phyloP scores from a whole-genome alignment of 2,329 filamentous ascomycete species.

The Hypoxylon sp. region DNA sequence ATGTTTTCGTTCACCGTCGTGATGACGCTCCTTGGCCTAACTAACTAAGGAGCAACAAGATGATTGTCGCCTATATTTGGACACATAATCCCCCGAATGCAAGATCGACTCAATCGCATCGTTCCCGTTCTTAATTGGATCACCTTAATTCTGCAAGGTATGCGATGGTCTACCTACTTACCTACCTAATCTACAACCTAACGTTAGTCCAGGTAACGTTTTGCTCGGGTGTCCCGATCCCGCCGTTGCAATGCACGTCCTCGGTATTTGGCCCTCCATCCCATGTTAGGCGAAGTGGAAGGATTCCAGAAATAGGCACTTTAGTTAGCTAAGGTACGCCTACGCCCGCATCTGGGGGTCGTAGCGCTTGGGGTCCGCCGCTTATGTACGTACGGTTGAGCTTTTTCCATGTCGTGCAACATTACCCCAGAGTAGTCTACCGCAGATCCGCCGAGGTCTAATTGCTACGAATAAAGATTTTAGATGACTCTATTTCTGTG shows the following conservation, averaged over 20 bases:
- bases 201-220: constrained; percentile 27
- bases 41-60: background rate
- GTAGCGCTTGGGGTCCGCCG: constrained; percentile 15
- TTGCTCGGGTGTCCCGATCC: constrained; percentile 35
- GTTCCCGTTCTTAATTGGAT: constrained; percentile 19
- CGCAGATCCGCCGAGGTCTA: constrained; percentile 9
- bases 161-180: constrained; percentile 1
- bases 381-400: constrained; percentile 4
- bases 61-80: constrained; percentile 29
- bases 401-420: background rate
- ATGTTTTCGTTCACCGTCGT: constrained; percentile 4
- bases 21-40: constrained; percentile 11
- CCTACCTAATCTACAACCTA: background rate
- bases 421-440: constrained; percentile 9
- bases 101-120: constrained; percentile 28
- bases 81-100: constrained; percentile 14
- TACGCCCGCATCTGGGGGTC: constrained; percentile 14
- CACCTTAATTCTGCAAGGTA: constrained; percentile 1
- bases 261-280: constrained; percentile 35
- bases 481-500: background rate
- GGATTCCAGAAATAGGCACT: constrained; percentile 40
- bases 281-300: constrained; percentile 10
- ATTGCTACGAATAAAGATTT: constrained; percentile 9
- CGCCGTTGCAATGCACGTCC: constrained; percentile 24
- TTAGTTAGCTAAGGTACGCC: background rate